phyloP scores from a whole-genome alignment of 495 filamentous ascomycete genomes.

The Lepidopterella palustris region DNA sequence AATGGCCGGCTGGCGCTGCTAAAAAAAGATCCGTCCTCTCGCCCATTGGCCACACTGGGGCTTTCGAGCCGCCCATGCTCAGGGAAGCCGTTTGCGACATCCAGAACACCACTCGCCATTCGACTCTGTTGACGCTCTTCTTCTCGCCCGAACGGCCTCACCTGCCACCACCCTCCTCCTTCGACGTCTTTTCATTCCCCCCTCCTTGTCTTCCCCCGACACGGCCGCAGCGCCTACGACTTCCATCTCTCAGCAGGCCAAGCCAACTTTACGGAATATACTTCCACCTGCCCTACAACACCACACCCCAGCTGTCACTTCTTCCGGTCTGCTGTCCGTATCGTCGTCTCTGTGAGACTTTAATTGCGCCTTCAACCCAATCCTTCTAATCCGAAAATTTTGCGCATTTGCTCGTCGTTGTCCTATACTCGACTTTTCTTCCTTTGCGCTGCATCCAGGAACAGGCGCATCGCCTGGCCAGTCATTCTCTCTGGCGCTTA shows the following conservation, averaged over 20 bases:
- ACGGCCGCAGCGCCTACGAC: conserved; percentile 15
- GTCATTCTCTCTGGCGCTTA: conserved; percentile 23
- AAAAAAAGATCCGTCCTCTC: background rate
- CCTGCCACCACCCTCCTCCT: conserved; percentile 2
- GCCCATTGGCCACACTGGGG: background rate
- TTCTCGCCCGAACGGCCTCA: background rate
- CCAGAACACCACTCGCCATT: background rate
- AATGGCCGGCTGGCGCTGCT: background rate
- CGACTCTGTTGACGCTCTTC: background rate
- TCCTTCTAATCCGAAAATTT: background rate
- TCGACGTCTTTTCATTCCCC: too few relatives aligned
- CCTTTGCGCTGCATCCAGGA: conserved; percentile 17
- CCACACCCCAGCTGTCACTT: background rate
- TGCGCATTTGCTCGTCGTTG: background rate
- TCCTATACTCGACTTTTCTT: conserved; percentile 1
- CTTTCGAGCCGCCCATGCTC: background rate
- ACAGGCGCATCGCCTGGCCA: conserved; percentile 24
- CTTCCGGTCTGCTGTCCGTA: background rate
- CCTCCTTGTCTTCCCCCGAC: background rate
- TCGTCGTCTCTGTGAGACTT: background rate
- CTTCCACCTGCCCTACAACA: background rate
- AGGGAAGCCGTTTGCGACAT: conserved; percentile 1
- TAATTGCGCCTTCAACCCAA: background rate
- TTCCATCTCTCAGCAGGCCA: background rate
- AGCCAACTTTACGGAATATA: background rate